Evolutionary conservation across 805 yeast genomes (phyloP), one percentile per base, ranked within the genome.

Genomic region (Kuraishia piskuri): DNA sequence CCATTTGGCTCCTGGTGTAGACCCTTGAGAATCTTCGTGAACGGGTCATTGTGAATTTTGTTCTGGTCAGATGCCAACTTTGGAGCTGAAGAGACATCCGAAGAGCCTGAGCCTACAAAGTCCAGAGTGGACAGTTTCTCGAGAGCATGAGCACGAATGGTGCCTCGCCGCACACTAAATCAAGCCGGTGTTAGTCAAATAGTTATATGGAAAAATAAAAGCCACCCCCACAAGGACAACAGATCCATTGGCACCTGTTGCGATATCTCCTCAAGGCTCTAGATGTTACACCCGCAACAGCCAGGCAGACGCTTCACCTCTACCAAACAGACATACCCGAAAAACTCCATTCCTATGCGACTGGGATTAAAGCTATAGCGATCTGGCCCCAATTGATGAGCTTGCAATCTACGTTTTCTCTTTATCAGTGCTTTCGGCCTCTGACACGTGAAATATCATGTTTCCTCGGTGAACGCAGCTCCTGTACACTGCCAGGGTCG

Each of bases 111-210:
- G 14, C 40, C 40, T 7, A n/a, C 40, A 31, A 31, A 31, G 40
- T 6, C n/a, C 17, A 31, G 40, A 6, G 22, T 22, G 19, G 51
- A 25, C 51, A 53, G 20, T 22, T 47, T 45, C 22, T 50, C 44
- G 14, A 45, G 22, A 21, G 52, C 52, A 19, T 26, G 45, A 3
- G 52, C 53, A 46, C 50, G 53, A 12, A 51, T 47, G 9, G 50
- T 45, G 24, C 48, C 47, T 23, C 49, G 46, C 22, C 48, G 31
- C 23, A 53, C 19, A 17, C 52, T 53, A 22, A 44, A 44, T 8
- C n/a, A 20, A 44, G 19, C 14, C 14, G 37, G 14, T 44, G 23
- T 22, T 22, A 44, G 22, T 7, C n/a, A n/a, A 17, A 40, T 19
- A n/a, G n/a, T n/a, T n/a, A n/a, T n/a, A n/a, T n/a, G n/a, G n/a